These are phyloP conservation scores for Colletotrichum aenigma DNA, from an alignment of 2,329 filamentous ascomycete species.

Conservation along the genomic window DNA sequence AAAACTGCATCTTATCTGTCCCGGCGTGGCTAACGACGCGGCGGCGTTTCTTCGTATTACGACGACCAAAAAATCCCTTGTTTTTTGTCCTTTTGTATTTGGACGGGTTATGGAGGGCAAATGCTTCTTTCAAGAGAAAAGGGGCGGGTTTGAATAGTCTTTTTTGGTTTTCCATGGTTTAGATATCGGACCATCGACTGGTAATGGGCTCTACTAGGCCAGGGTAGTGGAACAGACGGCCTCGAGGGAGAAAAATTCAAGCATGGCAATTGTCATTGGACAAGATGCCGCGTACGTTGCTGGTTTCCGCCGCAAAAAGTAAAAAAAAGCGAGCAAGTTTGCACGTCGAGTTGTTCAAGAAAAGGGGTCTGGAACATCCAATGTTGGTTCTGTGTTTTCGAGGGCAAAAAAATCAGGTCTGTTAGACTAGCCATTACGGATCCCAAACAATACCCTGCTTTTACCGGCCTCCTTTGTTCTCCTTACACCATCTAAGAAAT, in stretches of 20 bases:
- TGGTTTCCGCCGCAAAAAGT: background rate
- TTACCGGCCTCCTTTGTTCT: slow-evolving; percentile 5
- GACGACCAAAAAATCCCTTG: background rate
- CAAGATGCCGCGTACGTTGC: background rate
- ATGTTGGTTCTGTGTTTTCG: background rate
- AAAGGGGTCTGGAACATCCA: background rate
- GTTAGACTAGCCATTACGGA: slow-evolving; percentile 13
- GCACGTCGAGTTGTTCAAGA: background rate
- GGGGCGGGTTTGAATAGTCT: background rate
- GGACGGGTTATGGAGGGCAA: background rate
- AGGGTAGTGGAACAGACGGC: background rate
- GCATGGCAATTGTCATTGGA: background rate
- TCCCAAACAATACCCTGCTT: slow-evolving; percentile 16
- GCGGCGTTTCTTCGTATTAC: slow-evolving; percentile 14
- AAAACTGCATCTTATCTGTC: slow-evolving; percentile 2
- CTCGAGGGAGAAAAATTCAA: background rate
- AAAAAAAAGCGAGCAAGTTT: background rate
- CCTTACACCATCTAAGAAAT: slow-evolving; percentile 18
- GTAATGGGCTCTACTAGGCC: background rate
- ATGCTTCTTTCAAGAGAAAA: background rate
- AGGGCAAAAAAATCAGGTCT: slow-evolving; percentile 11
- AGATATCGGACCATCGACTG: background rate
- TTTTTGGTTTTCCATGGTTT: background rate
- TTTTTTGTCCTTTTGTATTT: background rate
- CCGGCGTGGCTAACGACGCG: background rate